Conservation (phyloP, 1,284 basidiomycete genomes). For the Takashimella tepidaria region DNA sequence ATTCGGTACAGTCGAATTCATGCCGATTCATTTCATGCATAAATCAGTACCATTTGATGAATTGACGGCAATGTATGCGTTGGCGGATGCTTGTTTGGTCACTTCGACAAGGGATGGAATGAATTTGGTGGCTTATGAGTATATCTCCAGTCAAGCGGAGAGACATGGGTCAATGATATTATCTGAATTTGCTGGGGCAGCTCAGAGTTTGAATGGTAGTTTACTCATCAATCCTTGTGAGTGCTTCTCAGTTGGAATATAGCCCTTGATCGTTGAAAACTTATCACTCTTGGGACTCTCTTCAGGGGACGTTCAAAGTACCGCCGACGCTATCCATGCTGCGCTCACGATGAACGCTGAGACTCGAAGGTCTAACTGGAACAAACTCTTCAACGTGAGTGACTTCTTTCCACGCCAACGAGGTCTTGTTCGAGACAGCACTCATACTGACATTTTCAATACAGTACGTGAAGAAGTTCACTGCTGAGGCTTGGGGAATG, state of each 20-base stretch:
- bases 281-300: neutral
- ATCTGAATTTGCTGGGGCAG: constrained; percentile 96
- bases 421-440: constrained; percentile 52
- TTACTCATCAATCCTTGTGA: constrained; percentile 88
- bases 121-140: constrained; percentile 99
- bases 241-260: constrained; percentile 14
- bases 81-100: constrained; percentile 94
- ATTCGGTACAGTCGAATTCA: constrained; percentile 97
- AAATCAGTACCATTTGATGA: constrained; percentile 91
- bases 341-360: constrained; percentile 83
- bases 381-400: constrained; percentile 78
- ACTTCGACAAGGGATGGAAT: constrained; percentile 95
- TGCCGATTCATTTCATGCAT: constrained; percentile 99
- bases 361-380: constrained; percentile 80
- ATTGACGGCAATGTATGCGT: constrained; percentile 90
- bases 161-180: constrained; percentile 95
- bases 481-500: constrained; percentile 85
- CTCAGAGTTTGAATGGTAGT: constrained; percentile 88
- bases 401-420: constrained; percentile 13
- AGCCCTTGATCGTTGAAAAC: too few species aligned
- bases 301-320: constrained; percentile 76
- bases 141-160: constrained; percentile 90
- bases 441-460: constrained; percentile 32
- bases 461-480: constrained; percentile 83
- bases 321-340: constrained; percentile 91